phyloP scores from a whole-genome alignment of 805 yeast genomes.

The Pichia rugopelliculosa region DNA sequence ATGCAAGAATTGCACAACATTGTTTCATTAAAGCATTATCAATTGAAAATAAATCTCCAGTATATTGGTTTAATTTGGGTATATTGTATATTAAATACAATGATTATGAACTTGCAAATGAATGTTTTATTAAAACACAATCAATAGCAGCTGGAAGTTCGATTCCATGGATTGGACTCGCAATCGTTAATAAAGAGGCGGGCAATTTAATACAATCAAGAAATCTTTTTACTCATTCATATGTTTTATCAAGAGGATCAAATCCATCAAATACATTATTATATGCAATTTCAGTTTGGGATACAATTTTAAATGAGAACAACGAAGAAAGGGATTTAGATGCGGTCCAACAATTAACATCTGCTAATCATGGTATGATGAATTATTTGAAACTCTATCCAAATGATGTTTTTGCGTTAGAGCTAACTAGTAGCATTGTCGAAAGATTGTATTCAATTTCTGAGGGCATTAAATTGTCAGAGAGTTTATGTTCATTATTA shows the following conservation, averaged over 20 bases:
- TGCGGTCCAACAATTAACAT: slow-evolving; percentile 55
- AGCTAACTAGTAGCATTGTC: slow-evolving; percentile 44
- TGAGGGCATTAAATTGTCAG: slow-evolving; percentile 43
- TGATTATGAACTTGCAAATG: slow-evolving; percentile 66
- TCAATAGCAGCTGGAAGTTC: slow-evolving; percentile 73
- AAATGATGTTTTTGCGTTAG: slow-evolving; percentile 48
- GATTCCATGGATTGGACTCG: slow-evolving; percentile 82
- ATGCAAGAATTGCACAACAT: slow-evolving; percentile 80
- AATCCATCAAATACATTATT: slow-evolving; percentile 63
- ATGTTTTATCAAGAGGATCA: slow-evolving; percentile 65
- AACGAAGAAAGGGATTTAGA: slow-evolving; percentile 47
- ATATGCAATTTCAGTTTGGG: slow-evolving; percentile 55
- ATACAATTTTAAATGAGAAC: slow-evolving; percentile 33
- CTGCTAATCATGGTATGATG: slow-evolving; percentile 60
- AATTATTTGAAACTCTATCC: slow-evolving; percentile 59
- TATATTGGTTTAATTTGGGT: slow-evolving; percentile 78
- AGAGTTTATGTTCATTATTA: slow-evolving; percentile 38
- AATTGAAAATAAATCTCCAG: slow-evolving; percentile 58
- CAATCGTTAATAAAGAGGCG: slow-evolving; percentile 46
- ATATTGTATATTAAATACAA: slow-evolving; percentile 60
- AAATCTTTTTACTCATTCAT: slow-evolving; percentile 69
- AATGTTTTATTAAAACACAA: slow-evolving; percentile 66
- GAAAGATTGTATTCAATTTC: slow-evolving; percentile 67
- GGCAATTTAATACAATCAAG: slow-evolving; percentile 48
- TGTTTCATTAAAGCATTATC: slow-evolving; percentile 80